phyloP scores from a whole-genome alignment of 768 basidiomycete species.

The Termitomyces sp. region DNA sequence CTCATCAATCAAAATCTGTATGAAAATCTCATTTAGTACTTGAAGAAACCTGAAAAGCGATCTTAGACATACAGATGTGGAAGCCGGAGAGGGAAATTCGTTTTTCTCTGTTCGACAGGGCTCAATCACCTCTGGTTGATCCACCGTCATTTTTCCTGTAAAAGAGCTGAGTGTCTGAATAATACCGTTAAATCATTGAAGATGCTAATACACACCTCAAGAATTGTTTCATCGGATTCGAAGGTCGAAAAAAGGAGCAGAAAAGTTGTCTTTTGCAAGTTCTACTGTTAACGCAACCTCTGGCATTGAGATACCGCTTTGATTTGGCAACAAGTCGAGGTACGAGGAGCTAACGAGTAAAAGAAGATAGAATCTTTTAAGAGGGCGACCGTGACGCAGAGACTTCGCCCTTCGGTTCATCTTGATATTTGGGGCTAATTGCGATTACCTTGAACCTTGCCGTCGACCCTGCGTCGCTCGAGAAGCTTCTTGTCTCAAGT shows the following conservation, averaged over 20 bases:
- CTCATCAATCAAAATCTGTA: not conserved
- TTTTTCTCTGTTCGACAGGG: not conserved
- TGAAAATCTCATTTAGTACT: too few species aligned
- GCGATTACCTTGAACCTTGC: not conserved
- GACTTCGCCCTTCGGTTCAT: too few species aligned
- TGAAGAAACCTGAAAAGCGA: too few species aligned
- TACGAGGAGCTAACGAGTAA: not conserved
- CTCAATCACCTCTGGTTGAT: not conserved
- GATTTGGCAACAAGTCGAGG: not conserved
- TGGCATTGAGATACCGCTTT: not conserved
- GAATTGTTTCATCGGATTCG: not conserved
- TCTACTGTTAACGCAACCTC: not conserved
- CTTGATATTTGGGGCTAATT: too few species aligned
- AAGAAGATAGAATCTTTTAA: not conserved
- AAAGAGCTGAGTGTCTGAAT: not conserved
- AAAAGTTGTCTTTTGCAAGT: not conserved
- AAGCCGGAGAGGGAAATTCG: not conserved
- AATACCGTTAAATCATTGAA: not conserved
- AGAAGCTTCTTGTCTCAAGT: too few species aligned
- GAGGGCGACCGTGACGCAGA: too few species aligned
- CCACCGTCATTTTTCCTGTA: not conserved
- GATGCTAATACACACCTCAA: not conserved
- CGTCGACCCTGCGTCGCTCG: not conserved
- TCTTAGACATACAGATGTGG: not conserved
- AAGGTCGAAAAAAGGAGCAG: not conserved